These are phyloP conservation scores for Ensete ventricosum DNA, from an alignment of 176 grass and related monocot genomes.

Conservation along the genomic window DNA sequence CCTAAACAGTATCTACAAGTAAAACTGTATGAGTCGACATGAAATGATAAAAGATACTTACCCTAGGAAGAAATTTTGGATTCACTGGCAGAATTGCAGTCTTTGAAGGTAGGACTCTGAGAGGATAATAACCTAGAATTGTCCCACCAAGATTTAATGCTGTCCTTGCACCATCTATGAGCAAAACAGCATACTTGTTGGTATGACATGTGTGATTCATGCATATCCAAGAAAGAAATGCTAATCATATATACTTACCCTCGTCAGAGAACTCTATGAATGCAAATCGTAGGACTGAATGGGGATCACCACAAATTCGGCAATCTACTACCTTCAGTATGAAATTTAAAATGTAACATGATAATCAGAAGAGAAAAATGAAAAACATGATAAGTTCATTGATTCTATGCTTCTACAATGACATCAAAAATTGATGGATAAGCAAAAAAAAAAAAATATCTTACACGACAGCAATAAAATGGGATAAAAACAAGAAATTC, in stretches of 20 bases:
- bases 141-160: constrained; percentile 12
- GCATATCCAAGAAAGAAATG: neutral
- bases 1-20: too few species aligned
- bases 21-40: too few species aligned
- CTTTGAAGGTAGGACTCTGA: constrained; percentile 21
- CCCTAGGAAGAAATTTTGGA: constrained; percentile 18
- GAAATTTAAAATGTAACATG: neutral
- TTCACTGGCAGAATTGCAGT: constrained; percentile 23
- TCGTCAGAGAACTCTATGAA: constrained; percentile 16
- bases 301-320: constrained; percentile 13
- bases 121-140: constrained; percentile 11
- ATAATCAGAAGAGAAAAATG: neutral
- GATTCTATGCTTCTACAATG: neutral
- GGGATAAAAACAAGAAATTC: neutral
- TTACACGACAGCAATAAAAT: neutral
- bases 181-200: neutral
- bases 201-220: neutral
- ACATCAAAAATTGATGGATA: neutral
- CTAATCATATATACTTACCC: neutral
- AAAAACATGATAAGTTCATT: neutral
- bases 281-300: constrained; percentile 19
- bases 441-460: neutral
- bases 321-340: constrained; percentile 17
- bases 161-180: constrained; percentile 17
- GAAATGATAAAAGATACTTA: neutral